phyloP scores from a whole-genome alignment of 257 asterid genomes.

The Solanum lycopersicoides region DNA sequence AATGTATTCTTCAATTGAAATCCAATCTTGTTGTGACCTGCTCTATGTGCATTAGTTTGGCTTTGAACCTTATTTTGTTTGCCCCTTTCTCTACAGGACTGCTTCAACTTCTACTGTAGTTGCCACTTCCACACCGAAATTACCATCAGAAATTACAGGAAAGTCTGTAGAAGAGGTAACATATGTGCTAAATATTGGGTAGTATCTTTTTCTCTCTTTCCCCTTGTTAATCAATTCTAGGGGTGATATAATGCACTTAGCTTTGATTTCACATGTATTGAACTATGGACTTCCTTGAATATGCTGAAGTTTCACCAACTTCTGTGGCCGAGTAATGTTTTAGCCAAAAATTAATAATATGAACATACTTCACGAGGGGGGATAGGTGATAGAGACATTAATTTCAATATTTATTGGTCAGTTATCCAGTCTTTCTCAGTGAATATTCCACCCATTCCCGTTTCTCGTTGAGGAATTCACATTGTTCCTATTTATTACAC shows the following conservation, averaged over 20 bases:
- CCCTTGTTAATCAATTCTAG: not conserved
- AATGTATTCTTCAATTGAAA: not conserved
- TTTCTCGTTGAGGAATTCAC: not conserved
- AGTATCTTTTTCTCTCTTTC: not conserved
- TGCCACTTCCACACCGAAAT: conserved; percentile 47
- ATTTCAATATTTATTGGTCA: not conserved
- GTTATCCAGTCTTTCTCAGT: not conserved
- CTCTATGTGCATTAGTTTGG: not conserved
- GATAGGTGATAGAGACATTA: not conserved
- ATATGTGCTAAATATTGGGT: not conserved
- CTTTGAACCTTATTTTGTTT: conserved; percentile 1
- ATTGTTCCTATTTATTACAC: not conserved
- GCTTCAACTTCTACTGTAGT: conserved; percentile 38
- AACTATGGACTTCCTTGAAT: not conserved
- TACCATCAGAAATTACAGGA: conserved; percentile 95
- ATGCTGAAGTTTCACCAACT: not conserved
- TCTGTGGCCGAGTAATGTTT: not conserved
- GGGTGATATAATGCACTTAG: not conserved
- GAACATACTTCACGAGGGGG: not conserved
- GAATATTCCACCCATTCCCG: not conserved
- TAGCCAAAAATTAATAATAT: not conserved
- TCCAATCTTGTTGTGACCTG: not conserved
- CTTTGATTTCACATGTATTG: not conserved
- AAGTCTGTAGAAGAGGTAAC: conserved; percentile 92
- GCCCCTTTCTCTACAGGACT: conserved; percentile 38